Evolutionary conservation across 257 asterid species (phyloP), one percentile per base, ranked within the genome.

Genomic region (Lithospermum erythrorhizon): DNA sequence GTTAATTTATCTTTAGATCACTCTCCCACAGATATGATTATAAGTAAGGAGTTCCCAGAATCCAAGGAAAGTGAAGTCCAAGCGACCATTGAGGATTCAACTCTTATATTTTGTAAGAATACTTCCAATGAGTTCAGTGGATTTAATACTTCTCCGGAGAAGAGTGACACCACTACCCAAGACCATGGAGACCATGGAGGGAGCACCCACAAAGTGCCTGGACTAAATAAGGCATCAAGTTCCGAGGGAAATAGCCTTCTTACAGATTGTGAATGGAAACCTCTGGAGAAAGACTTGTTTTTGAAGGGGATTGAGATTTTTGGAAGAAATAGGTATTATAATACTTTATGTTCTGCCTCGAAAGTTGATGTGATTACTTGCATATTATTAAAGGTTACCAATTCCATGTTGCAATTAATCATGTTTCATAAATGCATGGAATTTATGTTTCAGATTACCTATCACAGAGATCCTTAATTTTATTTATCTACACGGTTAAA

Each of bases 211-310:
- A 78, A 75, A 55, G 68, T 69, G 65, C 67, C 73, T 47, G 60
- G 37, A 18, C 19, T 68, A 71, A 63, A 72, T 75, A 70, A 72
- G 45, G 64, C 61, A 23, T 66, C 62, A 30, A 53, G 59, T 65
- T 62, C 68, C 47, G 30, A 21, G 35, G 81, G 65, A 62, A 65
- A 61, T 58, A 76, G 21, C 56, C 49, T 76, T 37, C 37, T 25
- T 49, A 64, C 64, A 76, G 54, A 64, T 66, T 63, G 70, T 58
- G 74, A 73, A 21, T 87, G 97, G 99, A 93, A 72, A 61, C 87
- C 88, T 75, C 78, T 93, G 29, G 99, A 93, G 82, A 89, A 79
- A 79, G 99, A 93, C 70, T 75, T 93, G 71, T 85, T 76, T 84
- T 62, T 72, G 68, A 93, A 93, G 66, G 99, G 99, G 51, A 70